Evolutionary conservation across 1,284 basidiomycete species (phyloP).

Genomic region (Cutaneotrichosporon cutaneum): DNA sequence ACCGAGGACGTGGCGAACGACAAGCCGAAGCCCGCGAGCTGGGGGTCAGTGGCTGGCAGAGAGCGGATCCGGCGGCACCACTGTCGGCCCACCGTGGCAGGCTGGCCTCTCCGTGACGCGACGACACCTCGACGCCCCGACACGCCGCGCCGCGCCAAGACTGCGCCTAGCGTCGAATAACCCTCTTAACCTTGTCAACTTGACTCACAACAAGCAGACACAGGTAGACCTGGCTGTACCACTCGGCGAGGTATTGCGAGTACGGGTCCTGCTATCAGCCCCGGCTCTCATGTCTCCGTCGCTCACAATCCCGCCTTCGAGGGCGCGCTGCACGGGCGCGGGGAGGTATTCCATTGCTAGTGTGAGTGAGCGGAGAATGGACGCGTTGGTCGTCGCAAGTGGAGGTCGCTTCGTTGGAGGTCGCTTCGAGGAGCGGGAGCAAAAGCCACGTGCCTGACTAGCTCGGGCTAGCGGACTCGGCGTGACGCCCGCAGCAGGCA

Average conservation of each 20-base stretch:
- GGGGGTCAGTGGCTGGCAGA: neutral
- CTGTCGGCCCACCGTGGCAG: neutral
- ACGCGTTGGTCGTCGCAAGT: neutral
- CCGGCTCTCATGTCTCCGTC: neutral
- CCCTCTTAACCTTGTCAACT: neutral
- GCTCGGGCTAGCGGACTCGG: too few species aligned
- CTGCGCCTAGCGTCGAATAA: neutral
- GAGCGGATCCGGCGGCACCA: too few species aligned
- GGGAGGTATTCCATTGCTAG: conserved; percentile 37
- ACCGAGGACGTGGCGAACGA: conserved; percentile 39
- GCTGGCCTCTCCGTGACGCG: too few species aligned
- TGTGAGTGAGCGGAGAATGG: neutral
- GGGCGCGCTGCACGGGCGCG: conserved; percentile 22
- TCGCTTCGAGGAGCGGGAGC: neutral
- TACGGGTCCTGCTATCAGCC: conserved; percentile 37
- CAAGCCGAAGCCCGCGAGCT: conserved; percentile 38
- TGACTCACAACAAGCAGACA: conserved; percentile 40
- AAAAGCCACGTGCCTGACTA: too few species aligned
- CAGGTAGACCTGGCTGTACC: conserved; percentile 38
- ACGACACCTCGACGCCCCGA: too few species aligned
- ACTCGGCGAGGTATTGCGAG: conserved; percentile 38
- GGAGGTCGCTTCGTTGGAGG: conserved; percentile 1
- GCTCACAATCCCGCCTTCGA: conserved; percentile 38
- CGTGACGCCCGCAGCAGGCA: too few species aligned
- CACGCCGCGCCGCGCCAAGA: too few species aligned